Evolutionary conservation across 1,284 basidiomycete species (phyloP).

Genomic region (Cutaneotrichosporon dermatis): DNA sequence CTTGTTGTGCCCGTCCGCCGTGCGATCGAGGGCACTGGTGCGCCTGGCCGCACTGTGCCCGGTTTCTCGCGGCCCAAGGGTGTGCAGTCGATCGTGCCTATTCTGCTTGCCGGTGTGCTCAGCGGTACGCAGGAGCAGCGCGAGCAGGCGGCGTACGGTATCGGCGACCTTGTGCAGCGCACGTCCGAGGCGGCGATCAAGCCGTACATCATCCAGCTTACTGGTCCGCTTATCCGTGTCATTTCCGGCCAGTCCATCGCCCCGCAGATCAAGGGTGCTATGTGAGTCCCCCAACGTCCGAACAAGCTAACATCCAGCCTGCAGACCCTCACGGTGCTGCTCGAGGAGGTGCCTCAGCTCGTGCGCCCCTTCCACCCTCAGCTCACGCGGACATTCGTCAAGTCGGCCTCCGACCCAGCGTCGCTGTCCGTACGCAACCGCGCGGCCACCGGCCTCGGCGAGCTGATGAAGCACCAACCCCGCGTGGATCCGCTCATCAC

Average conservation of each 20-base stretch:
- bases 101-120: conserved; percentile 75
- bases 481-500: conserved; percentile 67
- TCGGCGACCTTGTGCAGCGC: conserved; percentile 88
- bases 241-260: conserved; percentile 83
- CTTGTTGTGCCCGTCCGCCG: conserved; percentile 83
- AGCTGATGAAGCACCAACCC: conserved; percentile 82
- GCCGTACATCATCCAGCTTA: conserved; percentile 92
- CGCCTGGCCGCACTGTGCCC: conserved; percentile 70
- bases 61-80: conserved; percentile 89
- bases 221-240: conserved; percentile 91
- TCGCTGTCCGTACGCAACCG: conserved; percentile 74
- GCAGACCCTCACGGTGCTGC: conserved; percentile 72
- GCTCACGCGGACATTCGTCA: conserved; percentile 93
- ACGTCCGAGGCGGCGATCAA: conserved; percentile 87
- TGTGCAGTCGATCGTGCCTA: conserved; percentile 77
- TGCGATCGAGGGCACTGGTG: conserved; percentile 79
- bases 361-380: conserved; percentile 99
- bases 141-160: conserved; percentile 90
- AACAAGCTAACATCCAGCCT: conserved; percentile 48
- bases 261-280: conserved; percentile 83
- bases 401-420: conserved; percentile 77
- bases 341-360: conserved; percentile 76
- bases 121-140: conserved; percentile 54
- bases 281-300: conserved; percentile 46
- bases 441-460: conserved; percentile 78